Conservation (phyloP, 495 filamentous ascomycete species). For the Penicillium tannophilum region DNA sequence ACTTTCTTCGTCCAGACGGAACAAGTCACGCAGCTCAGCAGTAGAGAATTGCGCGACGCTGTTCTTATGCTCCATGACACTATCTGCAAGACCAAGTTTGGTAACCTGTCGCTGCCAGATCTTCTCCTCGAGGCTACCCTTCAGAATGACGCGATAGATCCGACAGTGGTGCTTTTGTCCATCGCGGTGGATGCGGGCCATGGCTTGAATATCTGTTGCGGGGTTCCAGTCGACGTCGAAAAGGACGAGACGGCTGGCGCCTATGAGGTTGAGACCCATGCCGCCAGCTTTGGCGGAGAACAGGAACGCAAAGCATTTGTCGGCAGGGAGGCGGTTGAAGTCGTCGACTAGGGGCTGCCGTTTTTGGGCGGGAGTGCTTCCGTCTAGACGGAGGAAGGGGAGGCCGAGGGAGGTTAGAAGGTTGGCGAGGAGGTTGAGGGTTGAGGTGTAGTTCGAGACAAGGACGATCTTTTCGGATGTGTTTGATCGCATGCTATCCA, state of each 20-base stretch:
- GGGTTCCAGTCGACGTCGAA: constrained; percentile 89
- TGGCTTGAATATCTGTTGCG: constrained; percentile 79
- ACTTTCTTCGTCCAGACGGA: constrained; percentile 63
- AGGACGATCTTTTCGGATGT: constrained; percentile 77
- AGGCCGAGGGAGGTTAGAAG: constrained; percentile 66
- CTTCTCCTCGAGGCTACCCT: constrained; percentile 79
- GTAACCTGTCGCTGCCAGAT: constrained; percentile 82
- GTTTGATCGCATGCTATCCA: constrained; percentile 60
- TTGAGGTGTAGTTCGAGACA: constrained; percentile 82
- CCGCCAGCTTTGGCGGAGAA: constrained; percentile 80
- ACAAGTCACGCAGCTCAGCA: constrained; percentile 72
- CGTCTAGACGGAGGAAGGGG: constrained; percentile 72
- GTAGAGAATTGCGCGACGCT: constrained; percentile 61
- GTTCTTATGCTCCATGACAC: constrained; percentile 65
- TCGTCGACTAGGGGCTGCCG: constrained; percentile 75
- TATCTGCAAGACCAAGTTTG: constrained; percentile 71
- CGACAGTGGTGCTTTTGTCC: constrained; percentile 71
- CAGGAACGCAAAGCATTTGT: constrained; percentile 70
- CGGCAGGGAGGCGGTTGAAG: constrained; percentile 66
- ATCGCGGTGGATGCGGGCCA: constrained; percentile 81
- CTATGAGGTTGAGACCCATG: constrained; percentile 75
- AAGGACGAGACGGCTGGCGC: constrained; percentile 72
- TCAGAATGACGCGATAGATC: constrained; percentile 74
- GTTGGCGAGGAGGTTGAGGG: constrained; percentile 67
- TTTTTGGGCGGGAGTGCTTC: constrained; percentile 66